Evolutionary conservation across 495 filamentous ascomycete genomes (phyloP).

Genomic region (Clohesyomyces aquaticus): DNA sequence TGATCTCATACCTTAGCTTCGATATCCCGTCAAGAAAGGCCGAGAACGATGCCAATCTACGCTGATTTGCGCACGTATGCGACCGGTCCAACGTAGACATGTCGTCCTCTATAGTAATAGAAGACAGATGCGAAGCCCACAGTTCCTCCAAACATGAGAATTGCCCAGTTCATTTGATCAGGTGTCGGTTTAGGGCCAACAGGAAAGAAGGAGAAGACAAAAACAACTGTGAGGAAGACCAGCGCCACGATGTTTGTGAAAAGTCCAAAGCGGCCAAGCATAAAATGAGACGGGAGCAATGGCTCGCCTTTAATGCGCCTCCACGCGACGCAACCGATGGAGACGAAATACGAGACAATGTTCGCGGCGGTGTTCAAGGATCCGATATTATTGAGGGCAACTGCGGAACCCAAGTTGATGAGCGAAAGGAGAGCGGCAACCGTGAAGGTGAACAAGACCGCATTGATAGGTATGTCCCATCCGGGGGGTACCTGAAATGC

Average conservation of each 20-base stretch:
- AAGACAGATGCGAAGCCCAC: constrained; percentile 23
- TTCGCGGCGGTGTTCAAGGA: constrained; percentile 53
- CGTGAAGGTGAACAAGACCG: constrained; percentile 51
- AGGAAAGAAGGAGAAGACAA: constrained; percentile 61
- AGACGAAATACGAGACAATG: constrained; percentile 57
- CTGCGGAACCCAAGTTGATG: constrained; percentile 52
- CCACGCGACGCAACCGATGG: constrained; percentile 54
- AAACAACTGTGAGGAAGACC: constrained; percentile 52
- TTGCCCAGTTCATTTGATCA: constrained; percentile 30
- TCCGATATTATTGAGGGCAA: constrained; percentile 54
- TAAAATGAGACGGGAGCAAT: constrained; percentile 54
- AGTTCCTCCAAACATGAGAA: constrained; percentile 24
- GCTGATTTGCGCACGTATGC: constrained; percentile 28
- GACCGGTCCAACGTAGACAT: constrained; percentile 29
- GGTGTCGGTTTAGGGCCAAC: constrained; percentile 47
- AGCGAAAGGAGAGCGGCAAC: constrained; percentile 40
- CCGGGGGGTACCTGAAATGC: constrained; percentile 48
- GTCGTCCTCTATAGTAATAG: constrained; percentile 16
- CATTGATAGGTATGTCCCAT: constrained; percentile 58
- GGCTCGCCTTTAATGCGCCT: constrained; percentile 43
- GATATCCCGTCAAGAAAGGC: no score
- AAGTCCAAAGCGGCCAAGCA: constrained; percentile 55
- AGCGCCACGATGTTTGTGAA: constrained; percentile 53
- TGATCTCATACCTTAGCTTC: no score
- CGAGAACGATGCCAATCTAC: no score